Evolutionary conservation across 83 land plant species (phyloP), one percentile per base, ranked within the genome.

Genomic region (Thuja plicata): DNA sequence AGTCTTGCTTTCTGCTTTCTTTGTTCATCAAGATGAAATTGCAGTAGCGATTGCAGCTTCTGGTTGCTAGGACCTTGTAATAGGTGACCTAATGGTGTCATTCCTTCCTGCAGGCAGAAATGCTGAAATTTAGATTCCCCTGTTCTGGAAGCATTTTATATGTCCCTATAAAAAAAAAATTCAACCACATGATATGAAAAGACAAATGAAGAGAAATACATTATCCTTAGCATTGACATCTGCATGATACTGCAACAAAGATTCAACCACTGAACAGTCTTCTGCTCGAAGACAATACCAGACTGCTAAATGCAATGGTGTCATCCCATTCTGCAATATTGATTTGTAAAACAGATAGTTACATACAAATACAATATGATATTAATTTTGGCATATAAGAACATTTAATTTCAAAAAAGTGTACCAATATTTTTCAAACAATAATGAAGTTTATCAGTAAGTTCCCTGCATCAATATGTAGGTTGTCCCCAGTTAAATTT

Each of bases 301-400:
- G 32, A 96, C 98, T 84, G 98, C 97, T 82, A 98, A 91, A 82
- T 98, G 99, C 76, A 98, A 88, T 45, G 99, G 97, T 0, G 98
- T 95, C 99, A 98, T 98, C 21, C 98, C 99, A 94, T 98, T 98
- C 99, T 98, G 95, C 88, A 90, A 37, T 87, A 12, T 89, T 78
- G 34, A 76, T 79, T 34, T 38, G 35, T 48, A 5, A 21, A 74
- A 73, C 38, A 71, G 87, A n/a, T 71, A 38, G 30, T 41, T 50
- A 19, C 27, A 46, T 5, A 88, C n/a, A 35, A 79, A 88, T 83
- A 27, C 32, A n/a, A 83, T 46, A 48, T 12, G 35, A 35, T 46
- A 48, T 11, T 5, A 35, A 43, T n/a, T 30, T 62, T 40, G 88
- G 35, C 81, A 87, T 40, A 87, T 87, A 60, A 52, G 24, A 27